Percentiles rank a stretch among this genome's conserved stretches.
phyloP scores from a whole-genome alignment of 2,329 filamentous ascomycete genomes.

The Metarhizium brunneum region DNA sequence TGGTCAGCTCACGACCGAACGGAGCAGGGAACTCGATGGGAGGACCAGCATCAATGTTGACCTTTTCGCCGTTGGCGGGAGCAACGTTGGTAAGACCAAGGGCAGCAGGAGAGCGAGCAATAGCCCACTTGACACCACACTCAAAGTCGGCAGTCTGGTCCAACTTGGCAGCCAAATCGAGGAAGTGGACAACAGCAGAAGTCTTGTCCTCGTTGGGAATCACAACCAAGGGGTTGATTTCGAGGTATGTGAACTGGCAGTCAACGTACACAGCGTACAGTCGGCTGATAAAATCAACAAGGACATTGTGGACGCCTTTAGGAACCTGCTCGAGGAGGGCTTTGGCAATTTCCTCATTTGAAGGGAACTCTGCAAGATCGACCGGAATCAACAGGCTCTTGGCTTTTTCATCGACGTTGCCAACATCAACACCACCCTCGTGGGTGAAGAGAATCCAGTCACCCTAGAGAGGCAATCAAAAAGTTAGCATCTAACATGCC shows the following conservation, averaged over 20 bases:
- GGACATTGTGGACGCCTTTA: constrained; percentile 90
- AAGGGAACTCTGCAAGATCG: constrained; percentile 88
- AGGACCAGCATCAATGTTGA: constrained; percentile 91
- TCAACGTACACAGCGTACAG: constrained; percentile 98
- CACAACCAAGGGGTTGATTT: constrained; percentile 98
- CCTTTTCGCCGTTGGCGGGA: constrained; percentile 57
- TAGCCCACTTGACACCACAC: constrained; percentile 97
- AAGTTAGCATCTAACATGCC: constrained; percentile 12
- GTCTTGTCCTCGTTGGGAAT: constrained; percentile 90
- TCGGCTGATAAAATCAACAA: constrained; percentile 97
- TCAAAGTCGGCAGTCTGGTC: constrained; percentile 99
- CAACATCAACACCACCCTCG: constrained; percentile 98
- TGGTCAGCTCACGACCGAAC: constrained; percentile 95
- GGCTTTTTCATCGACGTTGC: constrained; percentile 97
- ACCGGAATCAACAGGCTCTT: constrained; percentile 98
- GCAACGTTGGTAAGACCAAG: constrained; percentile 69
- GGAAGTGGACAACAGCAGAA: constrained; percentile 92
- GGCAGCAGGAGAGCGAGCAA: constrained; percentile 82
- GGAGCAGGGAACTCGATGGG: constrained; percentile 99
- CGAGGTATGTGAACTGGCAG: constrained; percentile 99
- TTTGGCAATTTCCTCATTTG: constrained; percentile 84
- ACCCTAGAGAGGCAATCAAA: constrained; percentile 48
- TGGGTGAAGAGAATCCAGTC: constrained; percentile 99
- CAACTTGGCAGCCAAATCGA: constrained; percentile 96
- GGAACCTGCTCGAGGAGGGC: constrained; percentile 88